Percentiles rank a stretch among this genome's conserved stretches.
These are phyloP conservation scores for Chimonanthus salicifolius DNA, from an alignment of 164 flowering plant species.

Conservation along the genomic window DNA sequence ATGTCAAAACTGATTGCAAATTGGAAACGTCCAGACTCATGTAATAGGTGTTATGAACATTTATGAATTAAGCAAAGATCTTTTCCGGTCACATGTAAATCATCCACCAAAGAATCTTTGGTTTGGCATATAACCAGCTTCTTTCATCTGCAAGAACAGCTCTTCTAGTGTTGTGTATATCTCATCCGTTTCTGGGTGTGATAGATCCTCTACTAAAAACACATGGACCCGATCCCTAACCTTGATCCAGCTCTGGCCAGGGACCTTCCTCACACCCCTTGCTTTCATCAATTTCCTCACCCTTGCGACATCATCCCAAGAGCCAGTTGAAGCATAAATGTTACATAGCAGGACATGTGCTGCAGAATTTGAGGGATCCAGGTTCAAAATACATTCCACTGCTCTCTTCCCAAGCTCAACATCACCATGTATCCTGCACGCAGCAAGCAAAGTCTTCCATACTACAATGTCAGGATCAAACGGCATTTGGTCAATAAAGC, in stretches of 20 bases:
- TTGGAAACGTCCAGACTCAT: no score
- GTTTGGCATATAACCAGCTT: slow-evolving; percentile 28
- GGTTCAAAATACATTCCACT: slow-evolving; percentile 45
- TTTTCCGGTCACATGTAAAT: neutral
- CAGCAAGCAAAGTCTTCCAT: slow-evolving; percentile 63
- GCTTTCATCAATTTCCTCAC: slow-evolving; percentile 50
- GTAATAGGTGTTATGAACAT: no score
- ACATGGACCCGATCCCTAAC: slow-evolving; percentile 32
- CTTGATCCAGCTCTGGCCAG: slow-evolving; percentile 72
- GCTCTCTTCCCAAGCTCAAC: slow-evolving; percentile 48
- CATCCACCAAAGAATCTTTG: slow-evolving; percentile 9
- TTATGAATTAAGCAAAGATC: no score
- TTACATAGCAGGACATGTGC: slow-evolving; percentile 56
- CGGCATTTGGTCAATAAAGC: slow-evolving; percentile 40
- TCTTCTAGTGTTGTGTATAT: slow-evolving; percentile 38
- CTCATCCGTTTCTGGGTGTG: slow-evolving; percentile 40
- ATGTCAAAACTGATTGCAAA: no score
- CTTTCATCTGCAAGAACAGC: slow-evolving; percentile 38
- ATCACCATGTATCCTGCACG: slow-evolving; percentile 47
- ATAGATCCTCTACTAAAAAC: slow-evolving; percentile 48
- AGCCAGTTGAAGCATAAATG: slow-evolving; percentile 49
- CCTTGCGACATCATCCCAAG: slow-evolving; percentile 50
- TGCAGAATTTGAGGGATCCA: slow-evolving; percentile 62
- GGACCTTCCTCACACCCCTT: slow-evolving; percentile 44
- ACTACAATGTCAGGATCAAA: slow-evolving; percentile 50